Base-by-base conservation (phyloP, 371 early-diverging fungal genomes). In the Apophysomyces ossiformis region DNA sequence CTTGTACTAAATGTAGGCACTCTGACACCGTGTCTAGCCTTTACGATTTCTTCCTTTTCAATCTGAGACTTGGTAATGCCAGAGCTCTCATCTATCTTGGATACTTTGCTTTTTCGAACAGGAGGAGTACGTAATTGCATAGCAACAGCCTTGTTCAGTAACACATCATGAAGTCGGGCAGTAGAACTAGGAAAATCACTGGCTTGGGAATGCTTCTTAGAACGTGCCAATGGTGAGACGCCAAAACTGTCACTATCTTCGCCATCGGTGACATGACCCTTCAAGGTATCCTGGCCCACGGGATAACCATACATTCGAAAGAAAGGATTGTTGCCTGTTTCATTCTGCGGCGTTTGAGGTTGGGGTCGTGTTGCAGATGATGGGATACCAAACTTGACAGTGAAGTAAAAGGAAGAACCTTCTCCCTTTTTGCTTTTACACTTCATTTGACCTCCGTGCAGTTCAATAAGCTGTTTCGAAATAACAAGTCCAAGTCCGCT, bases 401-500 rank as follows among this genome's bases (percentile, higher is more conserved):
- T 85, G 67, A 89, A 89, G 61, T 75, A 87, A 59, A 89, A 89
- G 1, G 83, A 81, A 21, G 88, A 88, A 4, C 89, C 89, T 65
- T 82, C 68, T 11, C 85, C 86, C 56, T 87, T 87, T 65, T 81
- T 68, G 59, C 87, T 85, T 35, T 75, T 78, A 64, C 87, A 87
- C n/a, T 67, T 71, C 76, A 89, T 87, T 13, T 62, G 69, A 18
- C 89, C 89, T 0, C 87, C 88, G 63, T 87, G 87, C 18, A 89
- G 67, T 57, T 89, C 89, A 47, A 87, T 86, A 26, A 89, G 68
- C 56, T 87, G 87, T 15, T 85, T 74, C 37, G 86, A 85, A 15
- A 89, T 79, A 1, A 87, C 88, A 0, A 89, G 72, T 0, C 89
- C 89, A 15, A 89, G 67, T 18, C 89, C 89, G 63, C 87, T 89